Percentiles rank a stretch among this genome's conserved stretches.
These are phyloP conservation scores for Fraxinus americana DNA, from an alignment of 257 asterid species.

Conservation along the genomic window DNA sequence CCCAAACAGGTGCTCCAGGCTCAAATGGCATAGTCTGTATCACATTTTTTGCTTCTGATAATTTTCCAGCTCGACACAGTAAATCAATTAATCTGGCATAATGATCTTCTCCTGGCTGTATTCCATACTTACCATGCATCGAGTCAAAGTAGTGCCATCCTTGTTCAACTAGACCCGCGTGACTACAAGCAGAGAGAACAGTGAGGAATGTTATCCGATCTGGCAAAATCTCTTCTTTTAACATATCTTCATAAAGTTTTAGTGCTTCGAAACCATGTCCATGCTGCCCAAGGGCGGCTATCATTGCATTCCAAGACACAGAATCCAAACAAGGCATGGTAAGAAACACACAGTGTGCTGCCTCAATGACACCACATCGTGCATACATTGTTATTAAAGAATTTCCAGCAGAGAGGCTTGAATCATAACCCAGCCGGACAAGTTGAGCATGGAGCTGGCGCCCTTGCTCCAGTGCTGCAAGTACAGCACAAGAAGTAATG, in stretches of 20 bases:
- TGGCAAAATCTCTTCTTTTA: conserved; percentile 58
- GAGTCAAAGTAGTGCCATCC: conserved; percentile 51
- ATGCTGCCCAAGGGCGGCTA: conserved; percentile 74
- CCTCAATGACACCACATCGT: conserved; percentile 65
- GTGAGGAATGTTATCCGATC: conserved; percentile 71
- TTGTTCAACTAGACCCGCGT: conserved; percentile 64
- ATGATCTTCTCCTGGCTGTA: conserved; percentile 74
- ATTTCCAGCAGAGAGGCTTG: conserved; percentile 78
- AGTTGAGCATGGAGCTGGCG: conserved; percentile 75
- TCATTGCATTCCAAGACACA: conserved; percentile 80
- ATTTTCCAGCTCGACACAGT: conserved; percentile 62
- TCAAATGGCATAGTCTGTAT: conserved; percentile 52
- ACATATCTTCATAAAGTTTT: conserved; percentile 55
- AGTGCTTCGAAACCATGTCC: conserved; percentile 61
- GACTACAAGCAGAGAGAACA: conserved; percentile 71
- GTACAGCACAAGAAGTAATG: conserved; percentile 67
- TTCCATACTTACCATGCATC: conserved; percentile 44
- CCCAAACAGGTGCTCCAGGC: conserved; percentile 74
- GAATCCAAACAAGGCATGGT: conserved; percentile 62
- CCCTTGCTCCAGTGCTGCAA: conserved; percentile 68
- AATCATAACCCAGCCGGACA: conserved; percentile 54
- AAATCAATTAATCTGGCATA: conserved; percentile 67
- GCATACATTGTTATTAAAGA: conserved; percentile 71
- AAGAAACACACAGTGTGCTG: conserved; percentile 44
- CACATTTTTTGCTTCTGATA: conserved; percentile 52